Base-by-base conservation (phyloP, 1,284 basidiomycete species). In the Boletus calvinii region DNA sequence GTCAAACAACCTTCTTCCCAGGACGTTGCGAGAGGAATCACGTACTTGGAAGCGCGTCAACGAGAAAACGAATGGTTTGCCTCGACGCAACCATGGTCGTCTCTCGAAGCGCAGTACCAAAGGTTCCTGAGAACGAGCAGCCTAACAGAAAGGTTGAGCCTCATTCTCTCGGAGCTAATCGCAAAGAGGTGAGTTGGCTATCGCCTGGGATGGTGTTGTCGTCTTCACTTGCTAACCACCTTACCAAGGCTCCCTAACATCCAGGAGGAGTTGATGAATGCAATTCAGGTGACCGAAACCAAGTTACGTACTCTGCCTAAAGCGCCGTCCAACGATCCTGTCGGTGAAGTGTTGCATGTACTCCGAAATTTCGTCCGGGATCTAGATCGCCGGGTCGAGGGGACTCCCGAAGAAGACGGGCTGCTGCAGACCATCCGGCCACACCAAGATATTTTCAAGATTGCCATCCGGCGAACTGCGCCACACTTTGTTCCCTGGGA, bases 51-150 rank as follows among this genome's bases (percentile, higher is more conserved):
- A 7, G 87, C 86, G 0, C 79, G 86, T 0, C 62, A 67, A 15
- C 66, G 75, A 59, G 90, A 94, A 69, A 74, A 79, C 50, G 71
- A 82, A 22, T 94, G 85, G 70, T 91, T 94, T 68, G 66, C 77
- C 45, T 70, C 70, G 6, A 79, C 66, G 0, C 55, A 71, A 0
- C 83, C 83, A 0, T 91, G 87, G 87, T 72, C 68, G 1, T 68
- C 72, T 0, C 68, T 89, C 0, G 78, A 81, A 17, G 34, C 64
- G 0, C 67, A 72, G 3, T 76, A 79, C 52, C 77, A 80, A 47
- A 72, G 71, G 18, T 79, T 78, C 42, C 64, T 89, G 0, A 72
- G 84, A 0, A 87, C 85, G 0, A 59, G 59, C 3, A 79, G 77
- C 44, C 70, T 90, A 0, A 79, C 81, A 0, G 75, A 77, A 18